Base-by-base conservation (phyloP, 441 rosid genomes). In the Populus hybrid region DNA sequence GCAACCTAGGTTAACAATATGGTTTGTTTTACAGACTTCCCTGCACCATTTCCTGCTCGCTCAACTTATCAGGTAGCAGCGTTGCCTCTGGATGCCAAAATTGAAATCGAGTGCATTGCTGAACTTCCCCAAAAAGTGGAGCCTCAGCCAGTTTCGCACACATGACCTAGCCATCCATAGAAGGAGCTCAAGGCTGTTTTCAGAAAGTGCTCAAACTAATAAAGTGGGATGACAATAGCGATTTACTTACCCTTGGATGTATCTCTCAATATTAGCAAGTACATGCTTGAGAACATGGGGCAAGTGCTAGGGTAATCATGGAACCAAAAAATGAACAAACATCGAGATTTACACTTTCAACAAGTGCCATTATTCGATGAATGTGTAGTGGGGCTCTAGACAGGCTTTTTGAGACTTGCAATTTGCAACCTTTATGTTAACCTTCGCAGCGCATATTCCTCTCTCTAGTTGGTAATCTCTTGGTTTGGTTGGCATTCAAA, bases 51-150 rank as follows among this genome's bases (percentile, higher is more conserved):
- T 35, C 99, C 99, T 8, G 94, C 99, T 36, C 89, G 98, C 42
- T 86, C 98, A 6, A 96, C 99, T n/a, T 94, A 89, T 81, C 98
- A 93, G 84, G 98, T 92, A 2, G 98, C 98, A 26, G 99, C 95
- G 75, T 82, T 94, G 88, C 98, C 99, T 10, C 40, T 90, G 80
- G 86, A 91, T 73, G 96, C 98, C 28, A 93, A 78, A 90, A 88
- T 94, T 35, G 99, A 94, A 89, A 91, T 96, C 16, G 97, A 96
- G 77, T 93, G 99, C 89, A 92, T 94, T 81, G 98, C 99, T 24
- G 81, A 83, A 75, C 81, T 80, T 59, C 76, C 82, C 45, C 72
- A 79, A 68, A 66, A 65, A 18, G 50, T 66, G 2, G 77, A 76
- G 12, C 45, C 74, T 9, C 14, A 12, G 66, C 75, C 74, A 33